These are phyloP conservation scores for Hyphopichia burtonii DNA, from an alignment of 1,139 yeast genomes.

Conservation along the genomic window DNA sequence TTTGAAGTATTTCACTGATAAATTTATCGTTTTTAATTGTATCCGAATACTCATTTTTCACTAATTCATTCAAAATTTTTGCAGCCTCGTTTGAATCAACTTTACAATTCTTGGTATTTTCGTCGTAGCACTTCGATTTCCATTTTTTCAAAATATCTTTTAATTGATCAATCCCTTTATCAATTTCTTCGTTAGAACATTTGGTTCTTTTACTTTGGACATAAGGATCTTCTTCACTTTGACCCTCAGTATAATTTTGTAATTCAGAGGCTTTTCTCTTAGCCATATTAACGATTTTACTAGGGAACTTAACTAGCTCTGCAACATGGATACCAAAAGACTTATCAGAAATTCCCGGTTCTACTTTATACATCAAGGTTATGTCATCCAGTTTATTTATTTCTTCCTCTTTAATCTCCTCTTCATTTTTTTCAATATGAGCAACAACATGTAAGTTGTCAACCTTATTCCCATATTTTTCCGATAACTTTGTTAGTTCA, in stretches of 20 bases:
- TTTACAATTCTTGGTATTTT: constrained; percentile 27
- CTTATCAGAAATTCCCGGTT: constrained; percentile 88
- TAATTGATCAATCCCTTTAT: constrained; percentile 55
- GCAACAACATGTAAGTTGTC: constrained; percentile 92
- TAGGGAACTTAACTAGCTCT: constrained; percentile 89
- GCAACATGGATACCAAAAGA: constrained; percentile 98
- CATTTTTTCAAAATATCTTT: constrained; percentile 59
- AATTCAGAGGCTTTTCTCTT: constrained; percentile 88
- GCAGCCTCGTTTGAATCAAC: constrained; percentile 35
- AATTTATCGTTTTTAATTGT: constrained; percentile 33
- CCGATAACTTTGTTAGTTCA: constrained; percentile 79
- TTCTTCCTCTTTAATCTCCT: constrained; percentile 16
- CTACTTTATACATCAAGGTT: constrained; percentile 85
- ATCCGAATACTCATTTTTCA: constrained; percentile 22
- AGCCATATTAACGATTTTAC: constrained; percentile 88
- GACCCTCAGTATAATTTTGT: constrained; percentile 59
- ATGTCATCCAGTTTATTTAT: constrained; percentile 58
- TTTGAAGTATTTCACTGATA: constrained; percentile 38
- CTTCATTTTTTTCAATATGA: constrained; percentile 54
- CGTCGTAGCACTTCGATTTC: constrained; percentile 51
- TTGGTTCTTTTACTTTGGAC: constrained; percentile 49
- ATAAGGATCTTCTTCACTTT: constrained; percentile 22
- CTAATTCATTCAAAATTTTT: constrained; percentile 34
- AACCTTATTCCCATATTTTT: constrained; percentile 55
- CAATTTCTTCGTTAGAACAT: constrained; percentile 53